Conservation (phyloP, 352 stramenopile species). For the Pythium rishiriense region DNA sequence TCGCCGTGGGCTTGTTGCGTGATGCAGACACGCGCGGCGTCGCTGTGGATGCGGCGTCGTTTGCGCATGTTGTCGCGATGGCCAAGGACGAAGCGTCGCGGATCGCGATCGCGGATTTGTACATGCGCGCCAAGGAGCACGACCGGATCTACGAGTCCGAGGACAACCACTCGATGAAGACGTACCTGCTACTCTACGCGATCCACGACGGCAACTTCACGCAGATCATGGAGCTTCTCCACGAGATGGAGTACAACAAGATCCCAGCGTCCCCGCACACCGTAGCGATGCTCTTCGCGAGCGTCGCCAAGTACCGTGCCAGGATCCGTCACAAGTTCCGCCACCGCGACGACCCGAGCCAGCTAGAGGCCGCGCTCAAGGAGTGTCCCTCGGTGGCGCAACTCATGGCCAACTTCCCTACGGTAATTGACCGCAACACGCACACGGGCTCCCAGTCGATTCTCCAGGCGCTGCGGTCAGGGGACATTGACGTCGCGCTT, state of each 20-base stretch:
- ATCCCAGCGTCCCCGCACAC: slow-evolving; percentile 46
- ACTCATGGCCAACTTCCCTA: slow-evolving; percentile 54
- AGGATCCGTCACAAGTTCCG: slow-evolving; percentile 15
- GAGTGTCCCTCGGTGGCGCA: slow-evolving; percentile 57
- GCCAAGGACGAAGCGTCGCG: slow-evolving; percentile 43
- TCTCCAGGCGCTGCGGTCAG: slow-evolving; percentile 44
- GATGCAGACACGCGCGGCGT: slow-evolving; percentile 43
- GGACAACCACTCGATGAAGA: slow-evolving; percentile 53
- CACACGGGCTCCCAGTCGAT: slow-evolving; percentile 53
- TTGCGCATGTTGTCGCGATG: slow-evolving; percentile 61
- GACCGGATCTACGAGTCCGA: slow-evolving; percentile 52
- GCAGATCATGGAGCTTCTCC: slow-evolving; percentile 74
- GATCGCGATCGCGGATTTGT: slow-evolving; percentile 56
- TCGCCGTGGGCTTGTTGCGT: slow-evolving; percentile 43
- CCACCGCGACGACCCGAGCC: neutral
- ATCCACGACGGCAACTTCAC: slow-evolving; percentile 70
- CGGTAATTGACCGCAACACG: slow-evolving; percentile 50
- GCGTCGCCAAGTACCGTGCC: slow-evolving; percentile 51
- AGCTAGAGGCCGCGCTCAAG: slow-evolving; percentile 32
- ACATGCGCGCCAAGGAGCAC: slow-evolving; percentile 52
- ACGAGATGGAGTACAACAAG: slow-evolving; percentile 74
- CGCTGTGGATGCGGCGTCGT: slow-evolving; percentile 57
- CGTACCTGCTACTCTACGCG: slow-evolving; percentile 63
- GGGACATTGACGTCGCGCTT: slow-evolving; percentile 49
- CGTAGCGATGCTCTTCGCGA: slow-evolving; percentile 51